Evolutionary conservation across 2,329 filamentous ascomycete genomes (phyloP), one percentile per base, ranked within the genome.

Genomic region (Trichoderma lentiforme): DNA sequence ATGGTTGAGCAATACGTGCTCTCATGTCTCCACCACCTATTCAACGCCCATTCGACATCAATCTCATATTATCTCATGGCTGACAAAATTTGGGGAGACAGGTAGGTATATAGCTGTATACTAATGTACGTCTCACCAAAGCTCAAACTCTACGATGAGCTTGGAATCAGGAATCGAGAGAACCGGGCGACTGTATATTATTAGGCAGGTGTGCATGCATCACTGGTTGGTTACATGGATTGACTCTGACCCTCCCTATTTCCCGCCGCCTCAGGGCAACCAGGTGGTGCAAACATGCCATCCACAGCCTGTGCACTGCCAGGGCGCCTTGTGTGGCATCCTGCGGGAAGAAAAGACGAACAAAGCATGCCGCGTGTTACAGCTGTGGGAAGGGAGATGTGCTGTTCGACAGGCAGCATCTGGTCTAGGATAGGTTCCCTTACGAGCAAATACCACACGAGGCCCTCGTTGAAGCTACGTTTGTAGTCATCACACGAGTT

Each of bases 61-160:
- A 6, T 12, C 34, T 36, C 34, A 36, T 36, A 36, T 36, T 15
- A 36, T 36, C 34, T 36, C 34, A 36, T 36, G 34, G 5, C 34
- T 36, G 34, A 36, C 12, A 36, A 36, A 5, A 36, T 36, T 36
- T 14, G 34, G 5, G 34, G 34, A 36, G 15, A 14, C 34, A 6
- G 34, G 34, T 15, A 36, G 12, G 5, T 1, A 34, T 34, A 34
- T 14, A 30, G 4, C 28, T 30, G 28, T 30, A 67, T 32, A 71
- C 76, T 79, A 70, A 78, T 57, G 36, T 11, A 28, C 6, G 56
- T 30, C 4, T n/a, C 12, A 18, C 14, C 21, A 6, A 56, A 83
- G 82, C 82, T 8, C 77, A 80, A 73, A 77, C 83, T 57, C 77
- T 82, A 28, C 81, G 81, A 4, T 72, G 73, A 7, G 78, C 80